Evolutionary conservation across 371 early-diverging fungal species (phyloP), one percentile per base, ranked within the genome.

Genomic region (Mucor velutinosus): DNA sequence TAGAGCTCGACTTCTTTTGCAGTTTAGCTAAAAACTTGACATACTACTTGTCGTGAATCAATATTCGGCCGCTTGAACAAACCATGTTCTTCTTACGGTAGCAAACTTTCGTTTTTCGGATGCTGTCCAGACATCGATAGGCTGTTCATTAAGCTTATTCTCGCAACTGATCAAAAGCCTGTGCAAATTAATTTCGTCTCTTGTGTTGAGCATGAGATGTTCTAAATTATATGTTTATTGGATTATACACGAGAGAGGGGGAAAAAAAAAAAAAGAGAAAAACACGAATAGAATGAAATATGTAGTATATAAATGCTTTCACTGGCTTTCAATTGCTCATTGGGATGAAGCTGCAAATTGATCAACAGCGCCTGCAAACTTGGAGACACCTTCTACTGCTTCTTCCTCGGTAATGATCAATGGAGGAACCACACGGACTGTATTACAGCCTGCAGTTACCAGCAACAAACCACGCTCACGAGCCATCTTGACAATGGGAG

Each of bases 371-470:
- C 86, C 81, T 59, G 87, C 85, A 66, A 94, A 81, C 57, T 90
- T 88, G 7, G 73, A 73, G 33, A 92, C 72, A 32, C 90, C 93
- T 62, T 85, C 67, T 30, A 90, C 82, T 35, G 92, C 83, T 65
- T 95, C 92, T 43, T 86, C 86, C 66, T 86, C 72, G 7, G 80
- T 77, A 33, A 94, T 77, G 25, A 86, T 88, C 66, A 98, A 85
- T 23, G 98, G 92, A 45, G 98, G 98, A 29, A 97, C 87, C 51
- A 98, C 74, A 49, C 98, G 93, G 15, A 98, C 80, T 6, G 95
- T 94, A 75, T 98, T 94, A 71, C 85, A 85, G 8, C 90, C 93
- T n/a, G 97, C 95, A 5, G 91, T 87, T 49, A 96, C 91, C n/a
- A 96, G 76, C 64, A 98, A 81, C 62, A 97, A 73, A 39, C 97